Evolutionary conservation across 257 asterid species (phyloP).

Genomic region (Solanum appendiculatum): DNA sequence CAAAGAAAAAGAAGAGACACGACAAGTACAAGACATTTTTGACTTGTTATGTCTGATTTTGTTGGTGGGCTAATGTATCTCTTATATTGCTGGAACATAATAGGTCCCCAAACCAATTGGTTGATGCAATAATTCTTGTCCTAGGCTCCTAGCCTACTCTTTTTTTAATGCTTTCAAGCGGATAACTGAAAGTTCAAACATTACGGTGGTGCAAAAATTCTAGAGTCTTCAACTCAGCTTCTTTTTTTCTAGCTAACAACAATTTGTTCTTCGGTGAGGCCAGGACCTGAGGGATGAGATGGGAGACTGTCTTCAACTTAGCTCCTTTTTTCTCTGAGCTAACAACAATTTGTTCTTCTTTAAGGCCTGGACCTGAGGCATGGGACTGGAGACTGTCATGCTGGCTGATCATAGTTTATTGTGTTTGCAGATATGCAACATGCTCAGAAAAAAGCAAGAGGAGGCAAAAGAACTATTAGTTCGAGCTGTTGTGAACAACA

Average conservation of each 20-base stretch:
- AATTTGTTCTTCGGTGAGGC: neutral
- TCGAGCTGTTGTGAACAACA: constrained; percentile 67
- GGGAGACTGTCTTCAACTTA: neutral
- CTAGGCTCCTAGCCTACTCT: neutral
- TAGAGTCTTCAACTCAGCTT: neutral
- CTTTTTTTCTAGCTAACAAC: neutral
- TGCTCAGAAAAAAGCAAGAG: constrained; percentile 61
- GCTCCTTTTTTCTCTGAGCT: neutral
- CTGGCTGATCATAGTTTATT: neutral
- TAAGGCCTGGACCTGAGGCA: neutral
- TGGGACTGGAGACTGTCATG: neutral
- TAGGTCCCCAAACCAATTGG: neutral
- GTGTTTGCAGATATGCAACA: constrained; percentile 65
- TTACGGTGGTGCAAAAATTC: neutral
- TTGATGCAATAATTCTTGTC: neutral
- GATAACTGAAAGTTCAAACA: neutral
- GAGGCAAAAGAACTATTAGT: constrained; percentile 77
- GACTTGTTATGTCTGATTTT: neutral
- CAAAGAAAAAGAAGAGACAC: neutral
- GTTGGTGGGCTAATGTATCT: neutral
- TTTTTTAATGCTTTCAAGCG: neutral
- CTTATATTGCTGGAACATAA: neutral
- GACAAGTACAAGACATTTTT: neutral
- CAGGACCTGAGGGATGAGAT: neutral
- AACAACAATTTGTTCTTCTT: neutral